phyloP scores from a whole-genome alignment of 192 early-diverging fungal genomes.

The Backusella sp. region DNA sequence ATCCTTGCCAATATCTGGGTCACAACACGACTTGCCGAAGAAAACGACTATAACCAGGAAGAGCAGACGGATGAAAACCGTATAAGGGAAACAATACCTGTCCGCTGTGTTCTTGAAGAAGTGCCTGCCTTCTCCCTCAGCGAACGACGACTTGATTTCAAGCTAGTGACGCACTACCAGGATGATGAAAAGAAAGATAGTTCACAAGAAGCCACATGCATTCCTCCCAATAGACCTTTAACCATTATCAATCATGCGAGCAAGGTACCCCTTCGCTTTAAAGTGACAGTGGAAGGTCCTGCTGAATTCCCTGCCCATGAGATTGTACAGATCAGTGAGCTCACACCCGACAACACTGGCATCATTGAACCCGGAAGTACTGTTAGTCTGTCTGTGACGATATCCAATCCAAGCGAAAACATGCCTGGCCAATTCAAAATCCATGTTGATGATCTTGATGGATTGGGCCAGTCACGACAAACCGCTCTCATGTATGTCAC shows the following conservation, averaged over 20 bases:
- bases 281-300: slow-evolving; percentile 71
- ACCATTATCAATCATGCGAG: slow-evolving; percentile 64
- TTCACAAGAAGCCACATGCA: slow-evolving; percentile 12
- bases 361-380: slow-evolving; percentile 57
- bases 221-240: slow-evolving; percentile 39
- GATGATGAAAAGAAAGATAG: slow-evolving; percentile 18
- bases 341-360: slow-evolving; percentile 59
- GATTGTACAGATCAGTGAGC: slow-evolving; percentile 56
- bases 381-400: slow-evolving; percentile 54
- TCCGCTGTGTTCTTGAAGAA: slow-evolving; percentile 65
- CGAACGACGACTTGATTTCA: slow-evolving; percentile 69
- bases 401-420: slow-evolving; percentile 60
- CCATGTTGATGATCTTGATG: slow-evolving; percentile 67
- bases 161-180: slow-evolving; percentile 49
- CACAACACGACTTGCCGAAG: slow-evolving; percentile 46
- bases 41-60: slow-evolving; percentile 31
- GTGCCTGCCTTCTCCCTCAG: slow-evolving; percentile 68
- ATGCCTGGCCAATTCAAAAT: slow-evolving; percentile 80
- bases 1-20: slow-evolving; percentile 70
- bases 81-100: slow-evolving; percentile 62
- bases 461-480: slow-evolving; percentile 56
- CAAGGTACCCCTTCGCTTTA: slow-evolving; percentile 63
- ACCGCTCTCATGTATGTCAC: slow-evolving; percentile 65
- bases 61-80: slow-evolving; percentile 21
- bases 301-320: slow-evolving; percentile 67